Conservation (phyloP, 2,329 filamentous ascomycete genomes). For the Nothophaeocryptopus gaeumannii region DNA sequence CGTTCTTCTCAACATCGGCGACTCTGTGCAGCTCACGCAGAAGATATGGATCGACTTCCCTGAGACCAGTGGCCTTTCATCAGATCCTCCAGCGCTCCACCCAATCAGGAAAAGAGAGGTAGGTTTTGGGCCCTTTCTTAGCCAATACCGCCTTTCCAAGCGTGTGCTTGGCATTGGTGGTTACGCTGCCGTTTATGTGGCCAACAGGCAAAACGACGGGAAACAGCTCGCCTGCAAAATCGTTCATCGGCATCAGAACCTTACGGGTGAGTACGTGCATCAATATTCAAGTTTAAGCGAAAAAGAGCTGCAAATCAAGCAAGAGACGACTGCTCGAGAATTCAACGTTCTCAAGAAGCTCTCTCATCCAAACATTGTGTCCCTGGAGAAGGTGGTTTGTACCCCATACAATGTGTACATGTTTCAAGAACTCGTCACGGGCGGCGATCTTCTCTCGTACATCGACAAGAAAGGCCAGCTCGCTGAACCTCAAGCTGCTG, state of each 20-base stretch:
- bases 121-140: slow-evolving; percentile 40
- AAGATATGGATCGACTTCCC: slow-evolving; percentile 32
- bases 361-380: slow-evolving; percentile 60
- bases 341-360: slow-evolving; percentile 52
- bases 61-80: not conserved
- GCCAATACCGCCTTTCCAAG: slow-evolving; percentile 50
- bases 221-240: slow-evolving; percentile 69
- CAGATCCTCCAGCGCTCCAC: slow-evolving; percentile 3
- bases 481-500: slow-evolving; percentile 50
- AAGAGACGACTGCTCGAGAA: slow-evolving; percentile 33
- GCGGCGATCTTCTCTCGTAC: slow-evolving; percentile 61
- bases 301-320: not conserved
- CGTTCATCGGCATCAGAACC: slow-evolving; percentile 47
- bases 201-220: slow-evolving; percentile 50
- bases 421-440: slow-evolving; percentile 59
- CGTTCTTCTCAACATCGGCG: slow-evolving; percentile 45
- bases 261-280: not conserved
- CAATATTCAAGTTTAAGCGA: too few species aligned
- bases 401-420: slow-evolving; percentile 57
- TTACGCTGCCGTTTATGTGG: slow-evolving; percentile 55
- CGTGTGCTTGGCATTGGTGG: slow-evolving; percentile 55
- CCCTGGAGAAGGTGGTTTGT: slow-evolving; percentile 55
- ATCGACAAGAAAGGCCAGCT: slow-evolving; percentile 51
- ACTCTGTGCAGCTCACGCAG: slow-evolving; percentile 38
- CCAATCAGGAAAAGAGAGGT: slow-evolving; percentile 4